Percentiles rank a stretch among this genome's conserved stretches.
Conservation (phyloP, 2,329 filamentous ascomycete species). For the Arthrobotrys musiformis region DNA sequence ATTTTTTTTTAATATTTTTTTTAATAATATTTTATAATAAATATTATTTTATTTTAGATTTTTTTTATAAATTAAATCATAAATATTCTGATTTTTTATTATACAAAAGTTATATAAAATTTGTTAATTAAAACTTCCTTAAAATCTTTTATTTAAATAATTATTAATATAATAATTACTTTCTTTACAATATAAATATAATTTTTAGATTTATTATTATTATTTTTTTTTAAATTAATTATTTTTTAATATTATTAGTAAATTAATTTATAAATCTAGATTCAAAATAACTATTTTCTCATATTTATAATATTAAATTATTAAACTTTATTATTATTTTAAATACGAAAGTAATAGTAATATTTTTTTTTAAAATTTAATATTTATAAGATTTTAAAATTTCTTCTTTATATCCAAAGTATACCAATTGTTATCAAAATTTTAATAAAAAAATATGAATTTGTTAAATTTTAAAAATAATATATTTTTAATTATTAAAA, state of each 20-base stretch:
- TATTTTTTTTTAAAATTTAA: neutral
- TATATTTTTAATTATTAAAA: neutral
- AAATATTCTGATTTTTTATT: neutral
- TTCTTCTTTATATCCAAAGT: neutral
- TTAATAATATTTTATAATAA: neutral
- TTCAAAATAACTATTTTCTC: neutral
- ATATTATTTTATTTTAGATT: neutral
- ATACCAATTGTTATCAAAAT: no score
- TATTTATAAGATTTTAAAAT: neutral
- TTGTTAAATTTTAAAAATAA: neutral
- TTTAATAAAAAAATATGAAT: neutral
- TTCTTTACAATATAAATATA: neutral
- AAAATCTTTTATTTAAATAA: neutral
- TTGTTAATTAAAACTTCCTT: neutral
- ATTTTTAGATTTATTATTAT: neutral
- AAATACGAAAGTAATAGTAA: neutral
- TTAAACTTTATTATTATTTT: neutral
- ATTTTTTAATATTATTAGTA: no score
- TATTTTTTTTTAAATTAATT: neutral
- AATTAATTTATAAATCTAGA: neutral
- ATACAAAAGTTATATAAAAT: neutral
- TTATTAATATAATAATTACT: neutral
- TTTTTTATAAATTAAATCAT: neutral
- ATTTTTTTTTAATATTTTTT: neutral
- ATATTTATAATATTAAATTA: neutral